Percentiles rank a stretch among this genome's conserved stretches.
These are phyloP conservation scores for Neospermospora avenae DNA, from an alignment of 2,329 filamentous ascomycete genomes.

Conservation along the genomic window DNA sequence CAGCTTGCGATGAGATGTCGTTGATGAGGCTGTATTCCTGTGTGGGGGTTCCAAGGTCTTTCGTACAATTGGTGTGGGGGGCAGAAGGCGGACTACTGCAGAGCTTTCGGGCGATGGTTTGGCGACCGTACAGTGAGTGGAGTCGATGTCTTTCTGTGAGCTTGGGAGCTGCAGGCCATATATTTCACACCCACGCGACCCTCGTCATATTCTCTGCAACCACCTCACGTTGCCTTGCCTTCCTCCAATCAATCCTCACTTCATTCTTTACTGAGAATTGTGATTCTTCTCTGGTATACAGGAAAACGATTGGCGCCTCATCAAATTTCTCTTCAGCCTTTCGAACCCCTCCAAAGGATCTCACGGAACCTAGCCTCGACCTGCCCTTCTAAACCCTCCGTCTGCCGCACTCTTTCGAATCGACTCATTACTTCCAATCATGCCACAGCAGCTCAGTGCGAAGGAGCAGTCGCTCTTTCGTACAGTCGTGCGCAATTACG, in stretches of 20 bases:
- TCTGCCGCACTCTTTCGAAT: background rate
- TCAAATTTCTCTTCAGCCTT: background rate
- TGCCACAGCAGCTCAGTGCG: constrained; percentile 72
- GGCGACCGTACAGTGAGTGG: background rate
- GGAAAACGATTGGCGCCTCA: background rate
- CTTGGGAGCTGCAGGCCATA: background rate
- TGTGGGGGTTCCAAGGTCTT: background rate
- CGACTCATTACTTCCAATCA: constrained; percentile 36
- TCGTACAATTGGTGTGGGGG: background rate
- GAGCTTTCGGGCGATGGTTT: background rate
- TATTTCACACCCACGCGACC: background rate
- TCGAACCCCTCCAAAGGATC: constrained; percentile 5
- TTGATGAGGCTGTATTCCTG: constrained; percentile 1
- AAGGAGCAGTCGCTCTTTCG: constrained; percentile 95
- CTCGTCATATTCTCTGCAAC: background rate
- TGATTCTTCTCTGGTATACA: background rate
- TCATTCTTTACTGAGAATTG: background rate
- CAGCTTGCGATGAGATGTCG: background rate
- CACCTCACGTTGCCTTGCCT: no score
- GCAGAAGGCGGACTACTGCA: background rate
- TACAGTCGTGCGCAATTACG: constrained; percentile 92
- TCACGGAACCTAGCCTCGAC: background rate
- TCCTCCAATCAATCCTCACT: no score
- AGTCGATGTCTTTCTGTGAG: background rate
- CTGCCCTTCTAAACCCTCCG: background rate